Conservation (phyloP, 75 land plant genomes). For the Chamaecyparis obtusa region DNA sequence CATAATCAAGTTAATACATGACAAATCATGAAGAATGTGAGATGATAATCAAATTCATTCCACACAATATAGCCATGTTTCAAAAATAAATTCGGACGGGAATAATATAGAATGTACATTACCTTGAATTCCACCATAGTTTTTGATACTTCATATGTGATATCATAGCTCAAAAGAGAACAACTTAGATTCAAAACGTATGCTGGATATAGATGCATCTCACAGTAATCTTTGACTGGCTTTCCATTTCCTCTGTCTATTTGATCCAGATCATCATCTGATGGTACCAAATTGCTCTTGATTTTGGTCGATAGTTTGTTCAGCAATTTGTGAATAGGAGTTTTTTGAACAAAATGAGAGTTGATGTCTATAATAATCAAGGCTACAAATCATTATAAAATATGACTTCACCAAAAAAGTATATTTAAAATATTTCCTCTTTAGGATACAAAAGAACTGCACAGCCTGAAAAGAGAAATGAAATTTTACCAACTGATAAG, state of each 20-base stretch:
- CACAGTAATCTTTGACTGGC: neutral
- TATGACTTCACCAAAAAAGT: neutral
- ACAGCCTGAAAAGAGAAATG: constrained; percentile 53
- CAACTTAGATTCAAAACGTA: constrained; percentile 74
- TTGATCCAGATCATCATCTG: constrained; percentile 7
- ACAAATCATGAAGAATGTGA: neutral
- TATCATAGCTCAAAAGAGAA: constrained; percentile 64
- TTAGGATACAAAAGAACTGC: constrained; percentile 87
- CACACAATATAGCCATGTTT: neutral
- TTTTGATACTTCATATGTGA: constrained; percentile 82
- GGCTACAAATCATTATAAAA: constrained; percentile 20
- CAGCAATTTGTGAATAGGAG: constrained; percentile 80
- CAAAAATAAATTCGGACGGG: neutral
- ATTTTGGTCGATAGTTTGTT: constrained; percentile 39
- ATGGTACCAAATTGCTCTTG: constrained; percentile 4
- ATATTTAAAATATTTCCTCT: neutral
- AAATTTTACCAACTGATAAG: neutral
- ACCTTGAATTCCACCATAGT: constrained; percentile 93
- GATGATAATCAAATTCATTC: neutral
- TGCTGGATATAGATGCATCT: constrained; percentile 42
- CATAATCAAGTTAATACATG: neutral
- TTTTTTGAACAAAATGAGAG: constrained; percentile 68
- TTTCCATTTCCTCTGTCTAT: constrained; percentile 22
- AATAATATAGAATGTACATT: neutral
- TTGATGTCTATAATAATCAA: constrained; percentile 69